These are phyloP conservation scores for Phylloporus sp. DNA, from an alignment of 768 basidiomycete genomes.

Conservation along the genomic window DNA sequence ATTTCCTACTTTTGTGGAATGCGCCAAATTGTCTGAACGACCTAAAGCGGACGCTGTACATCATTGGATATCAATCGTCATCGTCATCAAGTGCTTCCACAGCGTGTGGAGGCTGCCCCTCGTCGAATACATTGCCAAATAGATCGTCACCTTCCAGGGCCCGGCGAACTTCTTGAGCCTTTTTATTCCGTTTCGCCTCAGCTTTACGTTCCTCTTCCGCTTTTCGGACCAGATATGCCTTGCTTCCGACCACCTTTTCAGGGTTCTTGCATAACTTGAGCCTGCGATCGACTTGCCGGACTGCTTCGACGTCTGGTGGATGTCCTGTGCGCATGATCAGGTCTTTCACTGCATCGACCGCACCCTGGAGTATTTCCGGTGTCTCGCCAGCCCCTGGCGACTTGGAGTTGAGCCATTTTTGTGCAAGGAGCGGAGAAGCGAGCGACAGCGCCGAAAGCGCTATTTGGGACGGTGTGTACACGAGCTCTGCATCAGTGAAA, in stretches of 20 bases:
- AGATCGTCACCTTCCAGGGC: slow-evolving; percentile 56
- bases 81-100: slow-evolving; percentile 40
- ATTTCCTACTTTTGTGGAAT: background rate
- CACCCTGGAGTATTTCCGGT: slow-evolving; percentile 23
- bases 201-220: slow-evolving; percentile 67
- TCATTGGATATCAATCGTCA: slow-evolving; percentile 37
- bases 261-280: slow-evolving; percentile 91
- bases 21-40: background rate
- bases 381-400: slow-evolving; percentile 6
- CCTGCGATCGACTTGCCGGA: slow-evolving; percentile 85
- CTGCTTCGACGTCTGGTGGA: slow-evolving; percentile 73
- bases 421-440: slow-evolving; percentile 53
- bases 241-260: slow-evolving; percentile 89
- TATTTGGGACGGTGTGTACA: slow-evolving; percentile 92
- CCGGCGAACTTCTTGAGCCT: slow-evolving; percentile 46
- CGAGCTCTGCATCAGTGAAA: slow-evolving; percentile 85
- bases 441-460: slow-evolving; percentile 75
- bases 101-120: slow-evolving; percentile 25
- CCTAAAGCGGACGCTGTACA: too few species aligned
- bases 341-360: slow-evolving; percentile 44
- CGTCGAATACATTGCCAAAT: slow-evolving; percentile 55
- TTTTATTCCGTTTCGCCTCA: slow-evolving; percentile 62
- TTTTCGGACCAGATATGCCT: slow-evolving; percentile 67
- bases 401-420: slow-evolving; percentile 55
- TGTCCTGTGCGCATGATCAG: slow-evolving; percentile 52